Percentiles rank a stretch among this genome's conserved stretches.
Evolutionary conservation across 768 basidiomycete genomes (phyloP).

Genomic region (Pilatotrama ljubarskyi): DNA sequence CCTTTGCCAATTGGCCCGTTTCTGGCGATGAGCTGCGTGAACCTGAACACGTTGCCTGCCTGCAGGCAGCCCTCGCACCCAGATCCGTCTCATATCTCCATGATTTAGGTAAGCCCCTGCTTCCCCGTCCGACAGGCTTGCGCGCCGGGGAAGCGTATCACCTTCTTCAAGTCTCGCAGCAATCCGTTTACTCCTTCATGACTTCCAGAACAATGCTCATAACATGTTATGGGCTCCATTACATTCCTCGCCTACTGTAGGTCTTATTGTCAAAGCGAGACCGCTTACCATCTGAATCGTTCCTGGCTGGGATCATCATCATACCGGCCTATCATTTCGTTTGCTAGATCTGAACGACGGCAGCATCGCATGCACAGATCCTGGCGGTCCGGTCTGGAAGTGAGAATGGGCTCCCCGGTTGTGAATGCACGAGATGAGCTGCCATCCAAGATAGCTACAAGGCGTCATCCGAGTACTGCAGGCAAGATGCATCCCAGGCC

Average conservation of each 20-base stretch:
- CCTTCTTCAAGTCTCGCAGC: constrained; percentile 8
- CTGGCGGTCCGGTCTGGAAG: neutral
- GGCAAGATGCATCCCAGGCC: constrained; percentile 17
- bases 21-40: constrained; percentile 24
- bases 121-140: constrained; percentile 22
- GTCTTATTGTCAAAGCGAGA: constrained; percentile 3
- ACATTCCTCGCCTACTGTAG: constrained; percentile 7
- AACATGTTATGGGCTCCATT: constrained; percentile 4
- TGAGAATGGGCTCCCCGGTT: neutral
- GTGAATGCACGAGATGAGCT: constrained; percentile 18
- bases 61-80: constrained; percentile 30
- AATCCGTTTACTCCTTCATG: constrained; percentile 7
- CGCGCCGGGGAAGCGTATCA: constrained; percentile 10
- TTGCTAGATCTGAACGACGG: constrained; percentile 9
- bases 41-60: constrained; percentile 34
- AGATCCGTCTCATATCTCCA: constrained; percentile 29
- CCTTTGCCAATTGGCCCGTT: constrained; percentile 30
- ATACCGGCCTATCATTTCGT: constrained; percentile 8
- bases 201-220: neutral
- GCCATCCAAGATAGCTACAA: constrained; percentile 11
- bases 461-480: constrained; percentile 15
- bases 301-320: constrained; percentile 17
- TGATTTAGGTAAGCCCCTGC: constrained; percentile 30
- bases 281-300: constrained; percentile 3
- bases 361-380: constrained; percentile 9